Base-by-base conservation (phyloP, 2,329 filamentous ascomycete genomes). In the Sporothrix phasma region DNA sequence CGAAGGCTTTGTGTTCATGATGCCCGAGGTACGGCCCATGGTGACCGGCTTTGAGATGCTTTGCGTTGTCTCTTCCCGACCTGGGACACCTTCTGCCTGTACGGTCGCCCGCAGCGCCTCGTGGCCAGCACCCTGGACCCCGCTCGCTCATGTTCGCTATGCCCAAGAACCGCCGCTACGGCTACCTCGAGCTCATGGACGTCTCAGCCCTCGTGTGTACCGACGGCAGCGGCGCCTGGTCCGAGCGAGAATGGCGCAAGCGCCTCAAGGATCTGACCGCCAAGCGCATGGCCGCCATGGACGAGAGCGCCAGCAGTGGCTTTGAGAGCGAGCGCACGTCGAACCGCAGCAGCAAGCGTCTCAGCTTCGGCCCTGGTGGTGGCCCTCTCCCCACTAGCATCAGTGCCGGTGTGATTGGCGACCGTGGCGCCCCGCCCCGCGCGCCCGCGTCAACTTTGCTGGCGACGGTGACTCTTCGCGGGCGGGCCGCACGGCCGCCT, bases 61-160 rank as follows among this genome's bases (percentile, higher is more conserved):
- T 80, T 99, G 39, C 85, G 91, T 53, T 97, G 90, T 77, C 80
- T 99, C 13, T 95, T 99, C 73, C 94, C 94, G 0, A 90, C 92
- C 0, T 99, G 90, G 80, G 94, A 99, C 73, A 90, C 90, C 0
- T 99, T 97, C 74, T 86, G 83, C 45, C 80, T 99, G 1, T 99
- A 99, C 70, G 94, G 94, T 31, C 88, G 94, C 24, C 94, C 94
- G 0, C 89, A 85, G 31, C 87, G 90, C 66, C 80, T 99, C 51
- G 87, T 96, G 39, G 91, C 94, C 2, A 96, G 96, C 72, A 88
- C 89, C 0, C 83, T 92, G 51, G 92, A 97, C 74, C 89, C 3
- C 85, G 91, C 53, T 96, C 94, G 64, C 81, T 99, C 68, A 99
- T 99, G 94, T 99, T 97, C 74, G 94, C 92, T 5, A 95, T 99